Base-by-base conservation (phyloP, 2,329 filamentous ascomycete species). In the Penicillium sp. region DNA sequence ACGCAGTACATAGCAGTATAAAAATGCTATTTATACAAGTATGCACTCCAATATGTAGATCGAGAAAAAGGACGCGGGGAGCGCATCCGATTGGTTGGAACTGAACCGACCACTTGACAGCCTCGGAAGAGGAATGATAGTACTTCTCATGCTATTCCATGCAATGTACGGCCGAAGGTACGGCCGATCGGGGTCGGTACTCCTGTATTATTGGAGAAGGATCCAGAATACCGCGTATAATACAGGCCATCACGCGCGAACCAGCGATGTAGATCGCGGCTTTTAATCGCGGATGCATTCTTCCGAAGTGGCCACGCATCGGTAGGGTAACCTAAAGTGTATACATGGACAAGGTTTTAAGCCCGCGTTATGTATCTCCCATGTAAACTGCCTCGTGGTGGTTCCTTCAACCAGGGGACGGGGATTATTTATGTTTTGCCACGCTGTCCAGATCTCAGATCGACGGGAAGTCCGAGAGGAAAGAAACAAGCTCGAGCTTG, bases 41-140 rank as follows among this genome's bases (percentile, higher is more conserved):
- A 24, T 23, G 6, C 23, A 24, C 7, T 26, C 9, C 8, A 10
- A 37, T 37, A 20, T 20, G 20, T 14, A 37, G 35, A 24, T 8
- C 18, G 32, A n/a, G 10, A 16, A 20, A 4, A 6, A 18, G 27
- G 23, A 2, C 2, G 26, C 8, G 11, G 27, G 9, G 10, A n/a
- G n/a, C n/a, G 11, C 10, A 28, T 26, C 46, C 37, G 36, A 49
- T 46, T 49, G 47, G 47, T 18, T 28, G 47, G 47, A 31, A 32
- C 23, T 11, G 13, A n/a, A 27, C 42, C 47, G 37, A 10, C 47
- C 47, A 49, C 26, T 49, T 13, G 38, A 20, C 13, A 13, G 36
- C 34, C 6, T n/a, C 24, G 31, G 24, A 42, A 24, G 22, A 29
- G 29, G 31, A 24, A 29, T 40, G 35, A 22, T 8, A 18, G 28